Conservation (phyloP, 805 yeast genomes). For the Candida easanensis region DNA sequence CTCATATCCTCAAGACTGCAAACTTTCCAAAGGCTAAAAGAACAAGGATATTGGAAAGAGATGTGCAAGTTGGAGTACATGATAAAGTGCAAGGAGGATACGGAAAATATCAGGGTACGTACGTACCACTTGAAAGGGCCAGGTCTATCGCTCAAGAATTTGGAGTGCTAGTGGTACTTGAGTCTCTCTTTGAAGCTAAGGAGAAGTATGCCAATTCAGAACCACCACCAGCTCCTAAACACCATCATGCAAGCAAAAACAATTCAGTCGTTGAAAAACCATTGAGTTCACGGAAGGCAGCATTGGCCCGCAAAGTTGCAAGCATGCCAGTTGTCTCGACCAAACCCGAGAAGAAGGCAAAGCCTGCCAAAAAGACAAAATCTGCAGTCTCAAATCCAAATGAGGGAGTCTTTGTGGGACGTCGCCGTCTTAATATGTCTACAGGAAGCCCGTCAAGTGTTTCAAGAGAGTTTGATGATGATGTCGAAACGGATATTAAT, state of each 20-base stretch:
- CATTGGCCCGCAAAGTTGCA: constrained; percentile 23
- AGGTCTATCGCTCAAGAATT: constrained; percentile 60
- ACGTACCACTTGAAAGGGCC: constrained; percentile 88
- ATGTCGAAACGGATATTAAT: constrained; percentile 4
- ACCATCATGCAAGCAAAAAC: constrained; percentile 55
- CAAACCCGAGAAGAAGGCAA: constrained; percentile 24
- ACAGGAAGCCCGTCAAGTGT: neutral
- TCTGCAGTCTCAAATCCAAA: constrained; percentile 21
- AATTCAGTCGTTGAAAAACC: constrained; percentile 18
- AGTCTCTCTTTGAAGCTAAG: constrained; percentile 63
- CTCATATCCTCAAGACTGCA: constrained; percentile 91
- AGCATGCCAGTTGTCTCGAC: constrained; percentile 22
- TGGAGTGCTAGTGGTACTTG: constrained; percentile 58
- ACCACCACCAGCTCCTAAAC: constrained; percentile 63
- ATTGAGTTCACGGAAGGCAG: constrained; percentile 15
- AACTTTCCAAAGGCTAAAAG: constrained; percentile 92
- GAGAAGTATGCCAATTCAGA: constrained; percentile 47
- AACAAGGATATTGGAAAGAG: constrained; percentile 87
- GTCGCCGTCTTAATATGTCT: constrained; percentile 5
- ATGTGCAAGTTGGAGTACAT: constrained; percentile 85
- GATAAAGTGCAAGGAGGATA: constrained; percentile 97
- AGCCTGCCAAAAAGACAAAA: constrained; percentile 24
- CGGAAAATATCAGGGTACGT: constrained; percentile 95
- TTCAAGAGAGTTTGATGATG: constrained; percentile 3
- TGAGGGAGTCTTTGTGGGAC: constrained; percentile 25